Base-by-base conservation (phyloP, 2,329 filamentous ascomycete species). In the Hansfordia pulvinata region DNA sequence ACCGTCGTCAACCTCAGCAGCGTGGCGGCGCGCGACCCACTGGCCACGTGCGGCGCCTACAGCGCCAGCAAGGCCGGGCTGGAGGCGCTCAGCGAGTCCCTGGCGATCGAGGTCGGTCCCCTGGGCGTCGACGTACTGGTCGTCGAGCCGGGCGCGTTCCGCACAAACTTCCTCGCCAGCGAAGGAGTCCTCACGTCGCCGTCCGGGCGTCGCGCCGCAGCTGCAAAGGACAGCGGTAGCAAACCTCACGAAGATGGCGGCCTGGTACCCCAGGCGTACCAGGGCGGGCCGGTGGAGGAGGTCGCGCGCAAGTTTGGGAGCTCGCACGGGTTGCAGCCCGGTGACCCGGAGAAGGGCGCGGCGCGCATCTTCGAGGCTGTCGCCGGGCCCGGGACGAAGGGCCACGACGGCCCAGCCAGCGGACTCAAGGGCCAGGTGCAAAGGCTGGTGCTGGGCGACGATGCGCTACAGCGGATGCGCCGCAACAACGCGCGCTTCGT, bases 121-220 rank as follows among this genome's bases (percentile, higher is more conserved):
- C 50, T 59, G 28, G 42, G 42, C 8, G 44, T 60, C 17, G 26
- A 38, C 2, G 48, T 58, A 3, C 35, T 60, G 6, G 41, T 60
- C 16, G 52, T 60, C 2, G 52, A 59, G 35, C 56, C 55, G 0
- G 56, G 57, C 1, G 47, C 42, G 1, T 59, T 58, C 38, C 44
- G 53, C 2, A 60, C 57, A 2, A 51, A 53, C 11, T 59, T 60
- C 35, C 37, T 54, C 2, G 37, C 30, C 5, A n/a, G n/a, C n/a
- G n/a, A n/a, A n/a, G n/a, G n/a, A n/a, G n/a, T n/a, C n/a, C n/a
- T n/a, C n/a, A n/a, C n/a, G n/a, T n/a, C n/a, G n/a, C n/a, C n/a
- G n/a, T n/a, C n/a, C n/a, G n/a, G n/a, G n/a, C n/a, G n/a, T n/a
- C n/a, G n/a, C n/a, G 40, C 41, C 5, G 28, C 36, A 18, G 10